Base-by-base conservation (phyloP, 257 asterid genomes). In the Petunia axillaris region DNA sequence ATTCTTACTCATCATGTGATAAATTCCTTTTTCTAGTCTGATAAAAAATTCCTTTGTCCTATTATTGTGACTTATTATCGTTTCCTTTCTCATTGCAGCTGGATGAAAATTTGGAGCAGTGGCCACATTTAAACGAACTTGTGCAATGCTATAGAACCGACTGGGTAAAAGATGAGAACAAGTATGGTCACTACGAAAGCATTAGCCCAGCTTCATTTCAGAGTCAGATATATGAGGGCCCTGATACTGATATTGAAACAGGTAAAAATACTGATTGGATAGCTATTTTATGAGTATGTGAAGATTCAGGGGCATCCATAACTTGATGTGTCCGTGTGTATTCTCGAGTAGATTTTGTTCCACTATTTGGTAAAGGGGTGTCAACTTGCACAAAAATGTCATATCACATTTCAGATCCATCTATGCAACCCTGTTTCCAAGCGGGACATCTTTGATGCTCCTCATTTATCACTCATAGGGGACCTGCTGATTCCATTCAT, bases 71-170 rank as follows among this genome's bases (percentile, higher is more conserved):
- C 25, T 25, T 25, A 25, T 71, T 50, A 11, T 50, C 77, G 35
- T 2, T 60, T n/a, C 50, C 14, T 68, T 71, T 25, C 15, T 1
- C 13, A 15, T 14, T 63, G 52, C 79, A 96, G 99, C 89, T 94
- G 59, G 98, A 94, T n/a, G 98, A 92, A 62, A 90, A 90, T 89
- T 86, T 94, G 93, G 98, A 96, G 88, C 99, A 91, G 89, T 94
- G 98, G 98, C 99, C 99, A 67, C 99, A 96, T 89, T 83, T 96
- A 80, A 96, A 90, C 75, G 99, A 96, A 89, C 98, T 96, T 63
- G 91, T 96, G 79, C 99, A 96, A 84, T 89, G 98, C 88, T 94
- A 93, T 80, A 90, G 91, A 80, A 90, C 97, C 80, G 98, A 96
- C 83, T 94, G 96, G 97, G 93, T 96, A 62, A 96, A 89, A 84